Evolutionary conservation across 2,329 filamentous ascomycete genomes (phyloP), one percentile per base, ranked within the genome.

Genomic region (Periconia sp.): DNA sequence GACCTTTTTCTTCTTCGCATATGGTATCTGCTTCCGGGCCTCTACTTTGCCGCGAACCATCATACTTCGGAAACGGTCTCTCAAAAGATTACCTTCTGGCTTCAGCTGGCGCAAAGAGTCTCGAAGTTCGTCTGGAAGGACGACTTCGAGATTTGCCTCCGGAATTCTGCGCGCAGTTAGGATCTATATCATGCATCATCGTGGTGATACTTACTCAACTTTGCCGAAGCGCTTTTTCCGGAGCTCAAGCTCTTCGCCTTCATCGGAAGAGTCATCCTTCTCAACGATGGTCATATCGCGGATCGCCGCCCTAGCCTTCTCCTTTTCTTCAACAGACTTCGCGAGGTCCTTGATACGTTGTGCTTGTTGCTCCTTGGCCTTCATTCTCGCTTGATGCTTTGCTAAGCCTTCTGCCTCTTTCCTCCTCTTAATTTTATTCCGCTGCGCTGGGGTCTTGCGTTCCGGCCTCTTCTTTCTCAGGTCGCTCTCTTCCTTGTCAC

Each of bases 31-130:
- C 66, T 86, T 86, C 58, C 94, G 81, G 36, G 83, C 82, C 77
- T 99, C 94, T 48, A 99, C 74, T 74, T 94, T 95, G 46, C 94
- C 94, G 51, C 91, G 84, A 23, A 97, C 81, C 50, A 97, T 77
- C 73, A 97, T 78, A 68, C 83, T 97, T 50, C 94, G 80, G 76
- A 96, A 97, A 36, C 94, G 82, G 63, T 99, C 94, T 56, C 90
- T 90, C 57, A 99, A 78, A 26, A 96, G 75, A 66, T 96, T 97
- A n/a, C 94, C 94, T 71, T 99, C 94, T 0, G 94, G 94, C 71
- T 92, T 95, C 54, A 79, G 66, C 28, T 70, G 68, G 28, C 76
- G 68, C 36, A 79, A 61, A 1, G 75, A 77, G 42, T 79, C 76
- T 54, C 75, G 70, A 17, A 79, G 65, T 53, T 79, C 76, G 42